phyloP scores from a whole-genome alignment of 1,139 yeast species.

The Hansenula anomala region DNA sequence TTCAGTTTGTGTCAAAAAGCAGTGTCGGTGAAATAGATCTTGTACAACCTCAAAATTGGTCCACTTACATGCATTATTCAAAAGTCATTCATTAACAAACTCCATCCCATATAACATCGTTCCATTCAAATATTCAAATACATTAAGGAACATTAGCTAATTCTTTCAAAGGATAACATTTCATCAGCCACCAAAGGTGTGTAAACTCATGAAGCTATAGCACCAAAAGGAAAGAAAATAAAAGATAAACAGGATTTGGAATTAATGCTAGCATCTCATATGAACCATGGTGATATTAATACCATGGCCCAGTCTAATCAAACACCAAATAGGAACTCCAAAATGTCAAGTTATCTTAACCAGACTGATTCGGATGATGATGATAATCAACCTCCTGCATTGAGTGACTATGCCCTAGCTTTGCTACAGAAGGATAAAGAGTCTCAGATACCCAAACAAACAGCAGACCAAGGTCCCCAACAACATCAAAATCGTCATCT shows the following conservation, averaged over 20 bases:
- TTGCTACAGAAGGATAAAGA: slow-evolving; percentile 29
- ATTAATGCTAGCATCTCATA: slow-evolving; percentile 1
- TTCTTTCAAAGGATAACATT: too few species aligned
- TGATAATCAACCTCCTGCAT: slow-evolving; percentile 62
- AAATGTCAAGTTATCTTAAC: not conserved
- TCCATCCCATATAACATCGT: too few species aligned
- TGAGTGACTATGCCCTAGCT: slow-evolving; percentile 52
- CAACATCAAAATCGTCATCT: slow-evolving; percentile 1
- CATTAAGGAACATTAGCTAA: too few species aligned
- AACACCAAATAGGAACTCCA: not conserved
- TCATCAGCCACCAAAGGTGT: not conserved
- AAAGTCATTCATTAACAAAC: too few species aligned
- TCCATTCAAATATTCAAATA: too few species aligned
- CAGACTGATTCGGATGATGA: slow-evolving; percentile 34
- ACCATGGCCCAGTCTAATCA: not conserved
- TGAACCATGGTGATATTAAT: not conserved
- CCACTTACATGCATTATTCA: too few species aligned
- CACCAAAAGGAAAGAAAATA: not conserved
- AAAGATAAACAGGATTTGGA: not conserved
- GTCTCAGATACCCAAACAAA: not conserved
- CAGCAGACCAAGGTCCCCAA: slow-evolving; percentile 2
- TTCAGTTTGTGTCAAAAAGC: not conserved
- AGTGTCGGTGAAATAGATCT: not conserved
- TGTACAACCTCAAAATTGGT: too few species aligned
- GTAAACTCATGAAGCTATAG: not conserved